Conservation (phyloP, 129 eudicot genomes). For the Oenanthe sinensis region DNA sequence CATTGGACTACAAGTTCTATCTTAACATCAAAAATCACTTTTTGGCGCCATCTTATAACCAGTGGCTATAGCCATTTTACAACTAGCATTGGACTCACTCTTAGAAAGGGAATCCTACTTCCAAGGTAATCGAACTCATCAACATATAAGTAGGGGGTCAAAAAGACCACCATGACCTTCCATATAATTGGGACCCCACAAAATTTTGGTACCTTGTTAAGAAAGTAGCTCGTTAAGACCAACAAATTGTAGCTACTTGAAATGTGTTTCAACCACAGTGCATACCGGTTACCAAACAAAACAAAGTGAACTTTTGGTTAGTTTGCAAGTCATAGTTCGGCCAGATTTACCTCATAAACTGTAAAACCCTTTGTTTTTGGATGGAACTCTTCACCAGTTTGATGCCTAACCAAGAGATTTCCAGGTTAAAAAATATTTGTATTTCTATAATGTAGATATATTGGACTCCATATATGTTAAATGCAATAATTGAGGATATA, state of each 20-base stretch:
- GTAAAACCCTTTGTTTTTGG: not conserved
- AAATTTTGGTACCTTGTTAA: not conserved
- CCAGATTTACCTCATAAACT: not conserved
- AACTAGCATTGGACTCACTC: too few species aligned
- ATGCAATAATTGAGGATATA: not conserved
- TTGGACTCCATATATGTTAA: not conserved
- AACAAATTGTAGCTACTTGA: not conserved
- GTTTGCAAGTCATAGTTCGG: not conserved
- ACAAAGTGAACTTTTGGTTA: not conserved
- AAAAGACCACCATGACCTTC: not conserved
- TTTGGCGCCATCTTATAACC: too few species aligned
- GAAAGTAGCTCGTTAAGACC: not conserved
- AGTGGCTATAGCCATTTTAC: too few species aligned
- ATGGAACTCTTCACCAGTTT: not conserved
- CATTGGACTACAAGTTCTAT: too few species aligned
- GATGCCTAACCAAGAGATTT: not conserved
- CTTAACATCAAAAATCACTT: too few species aligned
- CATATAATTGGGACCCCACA: not conserved
- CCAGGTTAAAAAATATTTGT: not conserved
- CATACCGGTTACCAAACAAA: not conserved
- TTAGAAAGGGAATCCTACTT: not conserved
- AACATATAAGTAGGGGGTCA: not conserved
- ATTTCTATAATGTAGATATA: not conserved
- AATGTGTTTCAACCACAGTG: not conserved
- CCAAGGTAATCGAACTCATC: not conserved